phyloP scores from a whole-genome alignment of 139 green algal genomes.

The Chlamydomonas eustigma region DNA sequence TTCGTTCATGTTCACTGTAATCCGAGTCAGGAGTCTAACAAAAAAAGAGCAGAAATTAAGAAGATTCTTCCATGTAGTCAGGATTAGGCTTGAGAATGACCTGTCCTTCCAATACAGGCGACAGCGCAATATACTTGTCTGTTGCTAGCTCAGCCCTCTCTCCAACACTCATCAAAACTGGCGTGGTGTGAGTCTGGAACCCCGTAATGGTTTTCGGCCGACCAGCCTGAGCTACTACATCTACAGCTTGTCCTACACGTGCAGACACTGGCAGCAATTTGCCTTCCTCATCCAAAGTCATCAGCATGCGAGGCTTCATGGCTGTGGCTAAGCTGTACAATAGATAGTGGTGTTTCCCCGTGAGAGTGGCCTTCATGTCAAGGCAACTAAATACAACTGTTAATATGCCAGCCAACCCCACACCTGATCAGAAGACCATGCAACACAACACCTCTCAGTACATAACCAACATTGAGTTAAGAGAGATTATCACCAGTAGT shows the following conservation, averaged over 20 bases:
- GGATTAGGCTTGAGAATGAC: constrained; percentile 95
- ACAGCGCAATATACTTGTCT: constrained; percentile 88
- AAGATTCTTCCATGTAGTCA: constrained; percentile 89
- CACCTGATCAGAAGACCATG: constrained; percentile 36
- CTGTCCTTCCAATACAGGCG: constrained; percentile 83
- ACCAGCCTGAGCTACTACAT: constrained; percentile 89
- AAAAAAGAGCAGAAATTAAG: no score
- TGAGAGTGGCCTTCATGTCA: constrained; percentile 76
- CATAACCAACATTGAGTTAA: no score
- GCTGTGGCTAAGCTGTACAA: constrained; percentile 88
- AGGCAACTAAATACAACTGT: constrained; percentile 71
- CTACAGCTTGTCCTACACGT: constrained; percentile 89
- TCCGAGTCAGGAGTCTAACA: no score
- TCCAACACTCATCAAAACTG: constrained; percentile 86
- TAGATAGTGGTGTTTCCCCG: constrained; percentile 87
- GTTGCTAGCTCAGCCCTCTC: constrained; percentile 95
- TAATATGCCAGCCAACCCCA: constrained; percentile 79
- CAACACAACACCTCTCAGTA: no score
- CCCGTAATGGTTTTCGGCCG: constrained; percentile 96
- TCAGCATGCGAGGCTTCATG: constrained; percentile 93
- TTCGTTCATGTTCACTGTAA: no score
- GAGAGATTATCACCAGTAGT: background rate
- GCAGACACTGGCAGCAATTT: constrained; percentile 78
- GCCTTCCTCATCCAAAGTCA: constrained; percentile 89
- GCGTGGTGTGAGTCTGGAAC: constrained; percentile 97